Conservation (phyloP, 768 basidiomycete genomes). For the Coprinopsis strossmayeri region DNA sequence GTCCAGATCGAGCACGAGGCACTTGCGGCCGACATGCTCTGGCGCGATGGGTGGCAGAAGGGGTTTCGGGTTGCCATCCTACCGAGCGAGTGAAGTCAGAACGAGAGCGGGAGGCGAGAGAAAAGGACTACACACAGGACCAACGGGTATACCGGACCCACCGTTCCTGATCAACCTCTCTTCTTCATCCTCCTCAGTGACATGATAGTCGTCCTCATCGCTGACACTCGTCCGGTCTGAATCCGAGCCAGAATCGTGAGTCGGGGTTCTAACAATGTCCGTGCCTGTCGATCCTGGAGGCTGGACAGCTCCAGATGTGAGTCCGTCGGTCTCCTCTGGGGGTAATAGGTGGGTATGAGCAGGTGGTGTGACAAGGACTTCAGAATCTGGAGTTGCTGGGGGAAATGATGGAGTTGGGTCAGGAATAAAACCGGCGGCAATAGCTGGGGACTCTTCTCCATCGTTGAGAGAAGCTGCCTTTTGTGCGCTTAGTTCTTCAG, state of each 20-base stretch:
- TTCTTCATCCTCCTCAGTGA: slow-evolving; percentile 81
- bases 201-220: slow-evolving; percentile 55
- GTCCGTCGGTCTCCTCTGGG: slow-evolving; percentile 68
- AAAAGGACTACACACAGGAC: slow-evolving; percentile 55
- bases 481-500: slow-evolving; percentile 13
- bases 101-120: slow-evolving; percentile 1
- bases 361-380: slow-evolving; percentile 34
- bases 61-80: slow-evolving; percentile 87
- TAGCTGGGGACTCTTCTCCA: slow-evolving; percentile 17
- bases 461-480: slow-evolving; percentile 5
- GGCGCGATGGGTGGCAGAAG: slow-evolving; percentile 78
- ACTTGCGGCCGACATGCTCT: slow-evolving; percentile 87
- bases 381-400: slow-evolving; percentile 25
- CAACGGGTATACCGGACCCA: slow-evolving; percentile 91
- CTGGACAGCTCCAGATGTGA: slow-evolving; percentile 88
- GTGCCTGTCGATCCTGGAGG: slow-evolving; percentile 80
- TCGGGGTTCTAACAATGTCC: slow-evolving; percentile 33
- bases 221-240: slow-evolving; percentile 61
- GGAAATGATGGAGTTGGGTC: slow-evolving; percentile 19
- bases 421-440: slow-evolving; percentile 22
- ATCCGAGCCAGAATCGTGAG: slow-evolving; percentile 38
- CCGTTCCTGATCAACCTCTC: slow-evolving; percentile 84
- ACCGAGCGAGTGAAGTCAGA: no score
- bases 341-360: slow-evolving; percentile 30
- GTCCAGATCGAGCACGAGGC: slow-evolving; percentile 93